These are phyloP conservation scores for Grosmannia serpens DNA, from an alignment of 2,329 filamentous ascomycete genomes.

Conservation along the genomic window DNA sequence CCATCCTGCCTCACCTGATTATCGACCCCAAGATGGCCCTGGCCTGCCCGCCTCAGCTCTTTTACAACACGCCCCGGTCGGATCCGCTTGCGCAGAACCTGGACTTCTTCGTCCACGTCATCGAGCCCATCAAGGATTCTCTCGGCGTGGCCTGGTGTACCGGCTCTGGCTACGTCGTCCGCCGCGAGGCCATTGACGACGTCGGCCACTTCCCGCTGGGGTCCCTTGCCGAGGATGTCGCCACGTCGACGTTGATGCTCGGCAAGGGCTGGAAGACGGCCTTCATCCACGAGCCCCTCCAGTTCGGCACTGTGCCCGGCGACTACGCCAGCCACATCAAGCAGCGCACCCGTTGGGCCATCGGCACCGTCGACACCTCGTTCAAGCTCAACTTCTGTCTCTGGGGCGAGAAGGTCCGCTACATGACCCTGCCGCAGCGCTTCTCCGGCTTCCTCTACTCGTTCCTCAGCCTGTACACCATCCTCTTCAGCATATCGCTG, in stretches of 20 bases:
- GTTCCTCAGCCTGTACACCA: constrained; percentile 41
- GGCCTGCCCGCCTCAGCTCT: constrained; percentile 49
- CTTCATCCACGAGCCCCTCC: constrained; percentile 46
- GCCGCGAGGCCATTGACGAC: constrained; percentile 45
- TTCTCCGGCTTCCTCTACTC: constrained; percentile 49
- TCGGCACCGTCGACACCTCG: constrained; percentile 45
- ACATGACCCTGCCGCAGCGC: constrained; percentile 45
- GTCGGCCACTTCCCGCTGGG: constrained; percentile 52
- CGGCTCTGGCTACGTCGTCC: constrained; percentile 50
- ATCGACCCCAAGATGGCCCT: constrained; percentile 44
- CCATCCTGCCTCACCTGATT: constrained; percentile 47
- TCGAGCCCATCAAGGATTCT: constrained; percentile 38
- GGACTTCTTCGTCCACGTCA: constrained; percentile 45
- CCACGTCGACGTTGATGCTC: constrained; percentile 46
- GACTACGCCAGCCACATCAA: constrained; percentile 43
- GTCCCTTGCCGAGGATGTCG: constrained; percentile 49
- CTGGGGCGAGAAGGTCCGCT: constrained; percentile 37
- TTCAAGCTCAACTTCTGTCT: constrained; percentile 50
- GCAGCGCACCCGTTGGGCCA: constrained; percentile 45
- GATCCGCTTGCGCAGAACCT: constrained; percentile 48
- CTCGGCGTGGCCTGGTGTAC: constrained; percentile 50
- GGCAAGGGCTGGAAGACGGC: constrained; percentile 51
- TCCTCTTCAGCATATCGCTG: constrained; percentile 37
- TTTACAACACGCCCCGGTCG: constrained; percentile 48
- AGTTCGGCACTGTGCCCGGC: constrained; percentile 48